A percentile compares a stretch with the other conserved stretches of the same genome.
Conservation (phyloP, 2,329 filamentous ascomycete species). For the Coniochaeta hoffmannii region DNA sequence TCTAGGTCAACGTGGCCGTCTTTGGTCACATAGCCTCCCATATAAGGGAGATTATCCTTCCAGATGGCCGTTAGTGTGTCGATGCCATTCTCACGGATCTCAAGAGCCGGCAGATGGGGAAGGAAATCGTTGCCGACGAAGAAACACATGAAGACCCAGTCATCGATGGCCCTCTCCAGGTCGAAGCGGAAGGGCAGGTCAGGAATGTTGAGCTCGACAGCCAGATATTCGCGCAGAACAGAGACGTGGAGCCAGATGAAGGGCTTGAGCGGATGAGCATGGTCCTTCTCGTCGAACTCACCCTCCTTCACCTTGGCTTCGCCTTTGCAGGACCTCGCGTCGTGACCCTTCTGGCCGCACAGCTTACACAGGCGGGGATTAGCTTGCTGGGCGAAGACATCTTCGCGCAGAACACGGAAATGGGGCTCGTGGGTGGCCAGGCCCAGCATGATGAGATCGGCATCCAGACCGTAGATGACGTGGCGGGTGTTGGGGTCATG, state of each 20-base stretch:
- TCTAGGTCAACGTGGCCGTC: slow-evolving; percentile 87
- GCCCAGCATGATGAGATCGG: slow-evolving; percentile 97
- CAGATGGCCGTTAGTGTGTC: slow-evolving; percentile 95
- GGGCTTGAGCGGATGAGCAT: slow-evolving; percentile 66
- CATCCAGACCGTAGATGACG: slow-evolving; percentile 96
- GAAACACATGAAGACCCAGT: slow-evolving; percentile 99
- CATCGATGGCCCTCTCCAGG: slow-evolving; percentile 86
- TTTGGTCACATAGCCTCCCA: slow-evolving; percentile 95
- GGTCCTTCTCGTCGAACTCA: slow-evolving; percentile 76
- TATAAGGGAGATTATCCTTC: slow-evolving; percentile 81
- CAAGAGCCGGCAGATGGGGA: slow-evolving; percentile 91
- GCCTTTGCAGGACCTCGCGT: slow-evolving; percentile 77
- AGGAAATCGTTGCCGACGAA: slow-evolving; percentile 99
- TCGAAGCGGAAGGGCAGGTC: slow-evolving; percentile 83
- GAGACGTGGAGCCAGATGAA: slow-evolving; percentile 98
- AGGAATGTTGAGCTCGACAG: slow-evolving; percentile 78
- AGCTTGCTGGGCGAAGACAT: slow-evolving; percentile 88
- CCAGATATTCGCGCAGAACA: slow-evolving; percentile 85
- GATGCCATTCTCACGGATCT: slow-evolving; percentile 95
- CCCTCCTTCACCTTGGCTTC: slow-evolving; percentile 69
- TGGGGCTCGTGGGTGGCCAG: slow-evolving; percentile 95
- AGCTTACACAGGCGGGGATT: slow-evolving; percentile 77
- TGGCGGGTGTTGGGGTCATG: slow-evolving; percentile 96
- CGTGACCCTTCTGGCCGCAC: slow-evolving; percentile 89
- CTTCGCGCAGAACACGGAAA: slow-evolving; percentile 92